These are phyloP conservation scores for Plenodomus biglobosus DNA, from an alignment of 2,329 filamentous ascomycete genomes.

Conservation along the genomic window DNA sequence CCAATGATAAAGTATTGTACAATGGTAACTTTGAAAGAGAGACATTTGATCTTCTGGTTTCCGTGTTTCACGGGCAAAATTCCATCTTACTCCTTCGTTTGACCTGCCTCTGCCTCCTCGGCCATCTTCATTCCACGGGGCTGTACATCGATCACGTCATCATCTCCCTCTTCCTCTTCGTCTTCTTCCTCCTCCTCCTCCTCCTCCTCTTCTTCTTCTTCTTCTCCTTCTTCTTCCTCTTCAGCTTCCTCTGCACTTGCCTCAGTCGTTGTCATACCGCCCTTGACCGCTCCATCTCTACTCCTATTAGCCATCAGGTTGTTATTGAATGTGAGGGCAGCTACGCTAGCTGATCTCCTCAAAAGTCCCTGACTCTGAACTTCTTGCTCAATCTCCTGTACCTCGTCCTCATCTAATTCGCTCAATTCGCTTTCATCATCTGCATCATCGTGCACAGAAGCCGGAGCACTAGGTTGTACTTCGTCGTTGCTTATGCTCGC, in stretches of 20 bases:
- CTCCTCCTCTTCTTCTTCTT: not conserved
- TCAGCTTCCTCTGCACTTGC: too few relatives aligned
- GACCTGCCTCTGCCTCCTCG: too few relatives aligned
- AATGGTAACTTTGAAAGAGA: too few relatives aligned
- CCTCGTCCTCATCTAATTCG: conserved; percentile 51
- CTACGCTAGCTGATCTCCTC: too few relatives aligned
- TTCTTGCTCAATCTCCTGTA: conserved; percentile 37
- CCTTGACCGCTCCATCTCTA: not conserved
- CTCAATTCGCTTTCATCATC: conserved; percentile 60
- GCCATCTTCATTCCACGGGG: not conserved
- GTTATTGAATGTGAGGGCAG: not conserved
- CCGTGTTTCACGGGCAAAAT: too few relatives aligned
- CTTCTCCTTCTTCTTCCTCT: too few relatives aligned
- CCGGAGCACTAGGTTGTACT: conserved; percentile 55
- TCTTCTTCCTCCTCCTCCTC: not conserved
- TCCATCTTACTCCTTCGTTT: too few relatives aligned
- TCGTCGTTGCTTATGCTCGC: conserved; percentile 34
- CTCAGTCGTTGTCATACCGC: not conserved
- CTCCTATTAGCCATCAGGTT: not conserved
- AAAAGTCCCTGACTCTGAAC: not conserved
- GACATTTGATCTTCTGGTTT: too few relatives aligned
- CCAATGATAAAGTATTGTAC: too few relatives aligned
- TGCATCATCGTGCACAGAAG: conserved; percentile 57
- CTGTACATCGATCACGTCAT: not conserved
- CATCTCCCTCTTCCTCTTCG: not conserved